Base-by-base conservation (phyloP, 2,329 filamentous ascomycete species). In the Remersonia thermophila region DNA sequence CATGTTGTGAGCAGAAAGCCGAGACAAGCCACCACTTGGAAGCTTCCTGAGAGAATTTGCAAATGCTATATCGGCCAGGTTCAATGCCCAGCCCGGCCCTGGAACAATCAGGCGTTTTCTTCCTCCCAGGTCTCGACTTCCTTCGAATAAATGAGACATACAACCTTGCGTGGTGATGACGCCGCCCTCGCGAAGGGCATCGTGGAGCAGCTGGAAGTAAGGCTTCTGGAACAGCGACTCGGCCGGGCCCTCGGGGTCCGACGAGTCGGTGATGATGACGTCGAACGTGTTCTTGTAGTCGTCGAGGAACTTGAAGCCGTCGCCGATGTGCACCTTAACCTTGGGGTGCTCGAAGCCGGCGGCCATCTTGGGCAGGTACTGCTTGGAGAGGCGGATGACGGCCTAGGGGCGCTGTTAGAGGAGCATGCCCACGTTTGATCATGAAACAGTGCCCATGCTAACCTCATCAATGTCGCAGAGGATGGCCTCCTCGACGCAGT, bases 91-190 rank as follows among this genome's bases (percentile, higher is more conserved):
- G 20, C 20, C 20, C 20, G 20, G 20, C 20, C 20, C 20, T 44
- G 42, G 41, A 40, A 42, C 31, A 30, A 17, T 26, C 42, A 43
- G 36, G 46, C 40, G 40, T 40, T 39, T 39, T 42, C 9, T 42
- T 43, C 43, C 49, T 46, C 45, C 49, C 41, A 48, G 42, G 48
- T 46, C 39, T 43, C 40, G 43, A 47, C 43, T 47, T 45, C 20
- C 20, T 60, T 55, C 58, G 53, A 62, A 59, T 73, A 69, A 76
- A 73, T 78, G 80, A 77, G 50, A 84, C 85, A 75, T 86, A 93
- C 85, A 93, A 98, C 91, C 91, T 95, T 98, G 91, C 60, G 91
- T 98, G 66, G 86, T 89, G 67, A 98, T 96, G 58, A 98, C 86
- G 69, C 91, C 91, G 65, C 87, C 89, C 55, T 94, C 85, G 50